Conservation (phyloP, 306 rosid genomes). For the Vicia sativa region DNA sequence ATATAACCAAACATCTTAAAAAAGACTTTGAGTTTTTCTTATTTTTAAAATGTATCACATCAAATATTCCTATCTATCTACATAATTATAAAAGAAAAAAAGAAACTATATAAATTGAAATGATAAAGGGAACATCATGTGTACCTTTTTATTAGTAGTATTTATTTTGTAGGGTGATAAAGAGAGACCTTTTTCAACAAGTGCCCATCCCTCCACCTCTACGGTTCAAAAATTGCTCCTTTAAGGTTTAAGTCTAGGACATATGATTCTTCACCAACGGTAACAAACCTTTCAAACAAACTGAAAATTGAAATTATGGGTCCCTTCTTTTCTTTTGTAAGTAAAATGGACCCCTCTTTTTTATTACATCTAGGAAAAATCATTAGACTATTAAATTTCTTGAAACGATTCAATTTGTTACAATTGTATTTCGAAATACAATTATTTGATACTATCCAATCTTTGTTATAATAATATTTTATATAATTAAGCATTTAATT, state of each 20-base stretch:
- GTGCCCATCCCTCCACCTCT: constrained; percentile 10
- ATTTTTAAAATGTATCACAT: neutral
- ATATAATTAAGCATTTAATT: too few species aligned
- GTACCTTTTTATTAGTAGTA: neutral
- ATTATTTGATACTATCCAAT: too few species aligned
- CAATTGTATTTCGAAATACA: neutral
- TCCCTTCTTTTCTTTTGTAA: constrained; percentile 33
- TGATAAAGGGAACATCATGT: constrained; percentile 23
- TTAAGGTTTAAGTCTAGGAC: constrained; percentile 46
- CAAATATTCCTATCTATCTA: constrained; percentile 13
- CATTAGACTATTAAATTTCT: neutral
- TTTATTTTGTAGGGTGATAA: constrained; percentile 26
- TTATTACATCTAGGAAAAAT: neutral
- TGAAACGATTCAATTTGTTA: neutral
- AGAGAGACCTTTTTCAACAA: neutral
- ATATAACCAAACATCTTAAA: too few species aligned
- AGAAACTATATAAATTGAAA: neutral
- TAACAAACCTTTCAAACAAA: constrained; percentile 32
- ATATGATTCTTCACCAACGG: constrained; percentile 52
- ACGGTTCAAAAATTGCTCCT: constrained; percentile 28
- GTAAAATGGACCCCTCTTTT: constrained; percentile 44
- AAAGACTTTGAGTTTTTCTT: neutral
- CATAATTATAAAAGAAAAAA: neutral
- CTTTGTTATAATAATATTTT: too few species aligned
- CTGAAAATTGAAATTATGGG: constrained; percentile 48